A percentile compares a stretch with the other conserved stretches of the same genome.
These are phyloP conservation scores for Cystoisospora suis DNA, from an alignment of 169 alveolate genomes.

Conservation along the genomic window DNA sequence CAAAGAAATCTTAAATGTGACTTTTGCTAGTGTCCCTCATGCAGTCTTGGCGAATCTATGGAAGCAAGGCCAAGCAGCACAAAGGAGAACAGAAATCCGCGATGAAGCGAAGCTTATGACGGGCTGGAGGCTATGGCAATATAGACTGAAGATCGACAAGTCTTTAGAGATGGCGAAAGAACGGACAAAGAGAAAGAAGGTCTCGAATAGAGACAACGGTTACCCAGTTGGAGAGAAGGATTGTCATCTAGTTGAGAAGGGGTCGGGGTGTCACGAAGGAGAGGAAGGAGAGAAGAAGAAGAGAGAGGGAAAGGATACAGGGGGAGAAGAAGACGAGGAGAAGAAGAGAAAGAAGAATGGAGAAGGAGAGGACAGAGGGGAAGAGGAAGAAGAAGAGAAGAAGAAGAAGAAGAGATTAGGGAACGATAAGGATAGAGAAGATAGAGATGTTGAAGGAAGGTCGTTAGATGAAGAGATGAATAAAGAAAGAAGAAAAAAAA, in stretches of 20 bases:
- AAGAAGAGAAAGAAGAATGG: no score
- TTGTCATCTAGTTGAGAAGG: neutral
- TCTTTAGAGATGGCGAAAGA: neutral
- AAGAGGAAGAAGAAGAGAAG: no score
- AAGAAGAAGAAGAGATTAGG: no score
- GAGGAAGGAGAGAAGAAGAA: neutral
- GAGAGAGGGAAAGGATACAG: neutral
- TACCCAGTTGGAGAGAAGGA: neutral
- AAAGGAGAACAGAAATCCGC: neutral
- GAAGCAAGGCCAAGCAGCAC: constrained; percentile 57
- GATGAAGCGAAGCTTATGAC: neutral
- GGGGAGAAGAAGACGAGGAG: no score
- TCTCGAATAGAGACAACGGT: neutral
- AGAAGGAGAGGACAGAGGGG: no score
- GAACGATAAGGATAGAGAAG: no score
- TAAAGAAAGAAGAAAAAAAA: no score
- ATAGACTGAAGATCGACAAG: neutral
- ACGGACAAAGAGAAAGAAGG: neutral
- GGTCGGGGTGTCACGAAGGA: neutral
- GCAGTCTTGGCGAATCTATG: constrained; percentile 48
- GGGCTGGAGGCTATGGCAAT: constrained; percentile 4
- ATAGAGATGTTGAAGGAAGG: no score
- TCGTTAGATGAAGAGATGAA: no score
- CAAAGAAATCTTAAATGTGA: constrained; percentile 40
- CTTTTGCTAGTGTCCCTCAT: constrained; percentile 40